Conservation (phyloP, 352 stramenopile species). For the Pythium biforme region DNA sequence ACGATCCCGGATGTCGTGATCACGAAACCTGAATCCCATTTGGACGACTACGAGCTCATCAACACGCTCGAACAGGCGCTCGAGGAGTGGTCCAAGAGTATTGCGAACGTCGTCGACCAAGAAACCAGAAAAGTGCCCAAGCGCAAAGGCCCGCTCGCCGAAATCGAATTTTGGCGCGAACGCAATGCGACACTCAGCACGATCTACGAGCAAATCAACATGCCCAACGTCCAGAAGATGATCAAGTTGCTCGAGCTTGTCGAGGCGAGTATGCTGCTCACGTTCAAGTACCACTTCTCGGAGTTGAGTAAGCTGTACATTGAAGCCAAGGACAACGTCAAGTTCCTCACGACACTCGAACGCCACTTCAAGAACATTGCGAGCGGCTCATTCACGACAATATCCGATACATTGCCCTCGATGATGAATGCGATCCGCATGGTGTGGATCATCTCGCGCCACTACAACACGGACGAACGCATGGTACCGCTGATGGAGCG, state of each 20-base stretch:
- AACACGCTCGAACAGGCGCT: constrained; percentile 89
- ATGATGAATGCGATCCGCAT: constrained; percentile 98
- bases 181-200: constrained; percentile 93
- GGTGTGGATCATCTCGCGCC: constrained; percentile 97
- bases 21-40: constrained; percentile 80
- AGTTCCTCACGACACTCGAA: constrained; percentile 96
- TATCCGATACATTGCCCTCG: constrained; percentile 91
- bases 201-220: constrained; percentile 96
- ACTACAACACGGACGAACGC: constrained; percentile 97
- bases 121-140: constrained; percentile 87
- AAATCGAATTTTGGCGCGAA: constrained; percentile 96
- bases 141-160: constrained; percentile 87
- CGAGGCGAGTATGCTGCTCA: constrained; percentile 88
- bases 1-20: constrained; percentile 91
- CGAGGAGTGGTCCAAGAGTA: constrained; percentile 92
- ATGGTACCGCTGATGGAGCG: constrained; percentile 96
- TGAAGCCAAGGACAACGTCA: constrained; percentile 96
- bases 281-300: constrained; percentile 94
- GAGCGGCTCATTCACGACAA: constrained; percentile 87
- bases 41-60: constrained; percentile 86
- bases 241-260: constrained; percentile 91
- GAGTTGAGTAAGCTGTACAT: constrained; percentile 95
- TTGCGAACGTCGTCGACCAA: constrained; percentile 89
- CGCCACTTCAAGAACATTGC: constrained; percentile 96
- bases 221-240: constrained; percentile 95